Percentiles rank a stretch among this genome's conserved stretches.
These are phyloP conservation scores for Penicillium sp. DNA, from an alignment of 2,329 filamentous ascomycete genomes.

Conservation along the genomic window DNA sequence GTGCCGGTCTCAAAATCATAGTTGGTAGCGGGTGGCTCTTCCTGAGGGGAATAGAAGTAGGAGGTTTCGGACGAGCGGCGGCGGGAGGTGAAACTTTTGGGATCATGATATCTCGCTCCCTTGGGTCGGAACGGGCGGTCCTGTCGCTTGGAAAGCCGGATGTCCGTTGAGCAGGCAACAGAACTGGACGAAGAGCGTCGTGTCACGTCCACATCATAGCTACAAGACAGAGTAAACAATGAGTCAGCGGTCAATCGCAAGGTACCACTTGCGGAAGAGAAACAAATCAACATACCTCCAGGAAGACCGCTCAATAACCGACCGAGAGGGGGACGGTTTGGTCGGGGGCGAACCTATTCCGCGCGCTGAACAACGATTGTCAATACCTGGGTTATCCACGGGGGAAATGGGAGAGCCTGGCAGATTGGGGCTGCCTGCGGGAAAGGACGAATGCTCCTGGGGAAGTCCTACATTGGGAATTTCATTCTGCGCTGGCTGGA, in stretches of 20 bases:
- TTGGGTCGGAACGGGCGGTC: conserved; percentile 5
- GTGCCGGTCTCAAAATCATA: conserved; percentile 56
- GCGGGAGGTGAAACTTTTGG: conserved; percentile 26
- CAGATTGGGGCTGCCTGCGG: conserved; percentile 48
- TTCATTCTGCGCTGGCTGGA: conserved; percentile 51
- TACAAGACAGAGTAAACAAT: background rate
- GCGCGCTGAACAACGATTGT: conserved; percentile 54
- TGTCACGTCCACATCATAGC: conserved; percentile 5
- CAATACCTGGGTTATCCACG: conserved; percentile 58
- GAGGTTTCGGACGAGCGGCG: conserved; percentile 54
- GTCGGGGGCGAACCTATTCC: conserved; percentile 43
- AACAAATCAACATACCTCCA: conserved; percentile 11
- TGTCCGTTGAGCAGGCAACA: background rate
- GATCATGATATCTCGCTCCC: background rate
- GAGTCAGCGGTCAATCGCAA: background rate
- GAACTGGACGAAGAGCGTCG: background rate
- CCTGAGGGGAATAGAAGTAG: conserved; percentile 52
- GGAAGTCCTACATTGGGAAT: conserved; percentile 40
- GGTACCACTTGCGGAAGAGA: background rate
- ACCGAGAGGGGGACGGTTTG: conserved; percentile 22
- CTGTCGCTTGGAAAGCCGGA: background rate
- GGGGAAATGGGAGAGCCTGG: conserved; percentile 43
- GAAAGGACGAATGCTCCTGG: conserved; percentile 47
- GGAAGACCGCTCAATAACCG: conserved; percentile 38
- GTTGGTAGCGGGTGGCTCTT: conserved; percentile 41